phyloP scores from a whole-genome alignment of 2,329 filamentous ascomycete species.

The Pestalotiopsis sp. region DNA sequence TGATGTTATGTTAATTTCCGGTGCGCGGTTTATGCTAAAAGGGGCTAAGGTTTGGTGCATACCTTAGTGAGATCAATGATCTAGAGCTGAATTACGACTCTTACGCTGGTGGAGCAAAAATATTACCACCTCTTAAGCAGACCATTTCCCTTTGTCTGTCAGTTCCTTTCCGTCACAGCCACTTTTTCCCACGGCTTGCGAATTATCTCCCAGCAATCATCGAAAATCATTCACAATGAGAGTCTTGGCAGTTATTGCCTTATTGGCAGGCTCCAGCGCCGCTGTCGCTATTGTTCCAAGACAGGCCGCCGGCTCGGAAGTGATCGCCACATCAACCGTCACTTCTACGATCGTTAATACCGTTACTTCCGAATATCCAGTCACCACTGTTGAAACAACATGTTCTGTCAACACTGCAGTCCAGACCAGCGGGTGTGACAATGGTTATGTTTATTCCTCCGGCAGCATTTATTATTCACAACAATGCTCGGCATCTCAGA shows the following conservation, averaged over 20 bases:
- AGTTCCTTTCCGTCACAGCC: not conserved
- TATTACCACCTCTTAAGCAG: not conserved
- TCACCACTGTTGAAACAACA: not conserved
- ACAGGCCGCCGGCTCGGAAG: not conserved
- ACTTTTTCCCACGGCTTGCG: not conserved
- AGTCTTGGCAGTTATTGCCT: not conserved
- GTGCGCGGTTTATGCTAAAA: not conserved
- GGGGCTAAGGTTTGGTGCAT: not conserved
- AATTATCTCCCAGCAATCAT: too few species aligned
- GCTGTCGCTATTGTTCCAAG: not conserved
- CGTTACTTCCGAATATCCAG: not conserved
- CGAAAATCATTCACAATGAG: not conserved
- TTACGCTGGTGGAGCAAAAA: not conserved
- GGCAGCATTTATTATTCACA: not conserved
- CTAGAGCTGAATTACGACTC: not conserved
- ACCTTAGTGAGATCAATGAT: not conserved
- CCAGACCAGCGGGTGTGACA: not conserved
- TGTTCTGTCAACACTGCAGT: not conserved
- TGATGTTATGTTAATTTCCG: not conserved
- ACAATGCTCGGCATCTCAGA: not conserved
- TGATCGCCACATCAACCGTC: not conserved
- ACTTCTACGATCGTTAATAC: not conserved
- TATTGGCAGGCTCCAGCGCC: not conserved
- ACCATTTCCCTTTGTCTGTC: not conserved
- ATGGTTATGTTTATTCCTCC: not conserved